phyloP scores from a whole-genome alignment of 1,284 basidiomycete genomes.

The Schizophyllum commune region DNA sequence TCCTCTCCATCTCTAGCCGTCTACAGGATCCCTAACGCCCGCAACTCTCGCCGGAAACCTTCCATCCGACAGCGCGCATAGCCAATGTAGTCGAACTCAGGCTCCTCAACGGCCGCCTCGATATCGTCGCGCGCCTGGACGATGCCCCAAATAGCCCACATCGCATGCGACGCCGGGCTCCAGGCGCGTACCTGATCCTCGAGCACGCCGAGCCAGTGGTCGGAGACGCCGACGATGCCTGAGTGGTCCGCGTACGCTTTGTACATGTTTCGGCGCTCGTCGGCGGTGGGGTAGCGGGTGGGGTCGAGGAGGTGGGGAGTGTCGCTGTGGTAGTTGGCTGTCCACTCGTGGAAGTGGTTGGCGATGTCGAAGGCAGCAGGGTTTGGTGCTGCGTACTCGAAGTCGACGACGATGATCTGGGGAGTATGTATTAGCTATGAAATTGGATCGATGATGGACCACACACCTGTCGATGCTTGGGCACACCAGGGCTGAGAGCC shows the following conservation, averaged over 20 bases:
- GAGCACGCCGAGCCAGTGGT: conserved; percentile 36
- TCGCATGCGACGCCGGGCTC: conserved; percentile 82
- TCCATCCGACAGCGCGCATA: conserved; percentile 64
- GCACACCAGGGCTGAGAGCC: conserved; percentile 41
- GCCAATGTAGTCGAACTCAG: conserved; percentile 74
- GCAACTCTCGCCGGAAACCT: conserved; percentile 52
- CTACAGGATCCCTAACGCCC: conserved; percentile 34
- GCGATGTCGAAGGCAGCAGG: conserved; percentile 89
- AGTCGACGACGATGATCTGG: conserved; percentile 90
- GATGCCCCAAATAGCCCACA: conserved; percentile 91
- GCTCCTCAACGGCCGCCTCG: conserved; percentile 44
- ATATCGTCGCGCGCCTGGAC: conserved; percentile 83
- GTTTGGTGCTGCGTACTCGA: conserved; percentile 89
- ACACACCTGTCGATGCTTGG: conserved; percentile 62
- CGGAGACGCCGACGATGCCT: conserved; percentile 23
- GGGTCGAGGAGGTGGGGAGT: conserved; percentile 70
- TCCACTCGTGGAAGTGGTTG: conserved; percentile 96
- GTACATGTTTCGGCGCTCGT: conserved; percentile 79
- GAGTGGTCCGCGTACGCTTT: conserved; percentile 66
- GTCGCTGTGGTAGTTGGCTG: conserved; percentile 76
- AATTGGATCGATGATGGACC: background rate
- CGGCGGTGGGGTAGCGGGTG: conserved; percentile 64
- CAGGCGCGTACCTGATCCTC: conserved; percentile 77
- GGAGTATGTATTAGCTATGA: conserved; percentile 1
- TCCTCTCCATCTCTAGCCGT: too few species aligned